phyloP scores from a whole-genome alignment of 495 filamentous ascomycete species.

The Aspergillus mulundensis region DNA sequence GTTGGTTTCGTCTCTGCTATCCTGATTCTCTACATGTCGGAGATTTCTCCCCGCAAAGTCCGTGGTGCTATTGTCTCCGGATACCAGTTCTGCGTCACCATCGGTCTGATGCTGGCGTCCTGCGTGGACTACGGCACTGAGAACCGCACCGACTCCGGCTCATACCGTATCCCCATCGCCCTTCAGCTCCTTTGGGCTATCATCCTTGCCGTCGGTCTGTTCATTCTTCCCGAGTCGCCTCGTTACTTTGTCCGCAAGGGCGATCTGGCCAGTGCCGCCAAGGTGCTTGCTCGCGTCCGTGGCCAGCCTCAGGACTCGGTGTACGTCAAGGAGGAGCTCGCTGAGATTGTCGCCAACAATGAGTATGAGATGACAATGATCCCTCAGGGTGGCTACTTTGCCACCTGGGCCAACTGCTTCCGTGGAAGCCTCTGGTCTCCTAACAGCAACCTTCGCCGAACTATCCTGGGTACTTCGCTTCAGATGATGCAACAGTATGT shows the following conservation, averaged over 20 bases:
- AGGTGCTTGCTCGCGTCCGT: conserved; percentile 39
- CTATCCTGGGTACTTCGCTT: conserved; percentile 68
- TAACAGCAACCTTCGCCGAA: conserved; percentile 66
- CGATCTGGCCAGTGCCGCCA: conserved; percentile 35
- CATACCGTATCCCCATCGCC: conserved; percentile 68
- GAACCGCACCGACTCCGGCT: conserved; percentile 55
- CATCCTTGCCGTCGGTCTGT: conserved; percentile 59
- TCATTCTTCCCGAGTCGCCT: conserved; percentile 73
- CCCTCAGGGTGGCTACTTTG: conserved; percentile 55
- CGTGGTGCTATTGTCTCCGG: conserved; percentile 65
- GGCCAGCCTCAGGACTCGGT: conserved; percentile 53
- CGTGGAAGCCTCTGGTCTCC: conserved; percentile 56
- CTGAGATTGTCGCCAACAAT: conserved; percentile 73
- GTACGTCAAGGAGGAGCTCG: conserved; percentile 62
- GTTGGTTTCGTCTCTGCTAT: conserved; percentile 72
- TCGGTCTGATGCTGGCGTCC: conserved; percentile 68
- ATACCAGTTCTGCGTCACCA: conserved; percentile 70
- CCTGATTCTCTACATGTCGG: conserved; percentile 72
- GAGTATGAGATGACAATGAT: conserved; percentile 62
- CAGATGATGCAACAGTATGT: conserved; percentile 75
- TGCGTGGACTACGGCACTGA: conserved; percentile 68
- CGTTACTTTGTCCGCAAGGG: conserved; percentile 61
- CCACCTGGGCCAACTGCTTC: conserved; percentile 65
- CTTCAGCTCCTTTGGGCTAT: conserved; percentile 66
- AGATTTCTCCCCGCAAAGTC: conserved; percentile 58